Base-by-base conservation (phyloP, 2,329 filamentous ascomycete genomes). In the Moelleriella libera region DNA sequence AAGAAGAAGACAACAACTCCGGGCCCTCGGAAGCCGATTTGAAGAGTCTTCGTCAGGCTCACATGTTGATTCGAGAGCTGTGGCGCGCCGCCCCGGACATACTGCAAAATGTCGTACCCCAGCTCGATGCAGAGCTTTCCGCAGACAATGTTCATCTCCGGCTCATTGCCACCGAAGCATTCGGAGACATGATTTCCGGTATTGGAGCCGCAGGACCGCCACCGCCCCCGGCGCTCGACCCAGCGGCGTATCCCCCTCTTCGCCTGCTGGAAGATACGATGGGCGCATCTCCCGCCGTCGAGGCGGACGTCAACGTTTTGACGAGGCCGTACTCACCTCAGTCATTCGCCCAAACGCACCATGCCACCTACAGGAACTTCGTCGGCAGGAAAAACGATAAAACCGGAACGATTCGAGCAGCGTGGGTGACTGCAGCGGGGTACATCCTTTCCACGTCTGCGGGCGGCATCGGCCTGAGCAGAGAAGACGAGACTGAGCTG, bases 131-230 rank as follows among this genome's bases (percentile, higher is more conserved):
- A 34, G 92, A 98, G 67, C 70, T 98, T 46, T 85, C 83, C 4
- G 88, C 89, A 0, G 92, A 98, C 60, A 94, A 94, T 50, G 74
- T 89, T 3, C 82, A 92, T 55, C 70, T 98, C 48, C 85, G 92
- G 47, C 76, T 87, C 50, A 75, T 98, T 49, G 90, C 90, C 2
- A 94, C 90, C 0, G 88, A 97, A 63, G 95, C 92, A 0, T 78
- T 98, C 40, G 92, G 94, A 47, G 90, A 97, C 60, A 89, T 98
- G 72, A 84, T 94, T 30, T 83, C 90, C 41, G 90, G 90, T 5
- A 94, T 97, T 60, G 90, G 90, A 45, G 86, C 90, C 51, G 88
- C 89, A 51, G 90, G 90, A 0, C 85, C 87, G 48, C 88, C 89
- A 12, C 78, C 84, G 11, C 68, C 79, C 6, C 77, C 83, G 8